A percentile compares a stretch with the other conserved stretches of the same genome.
phyloP scores from a whole-genome alignment of 495 filamentous ascomycete species.

The Neurospora sp. region DNA sequence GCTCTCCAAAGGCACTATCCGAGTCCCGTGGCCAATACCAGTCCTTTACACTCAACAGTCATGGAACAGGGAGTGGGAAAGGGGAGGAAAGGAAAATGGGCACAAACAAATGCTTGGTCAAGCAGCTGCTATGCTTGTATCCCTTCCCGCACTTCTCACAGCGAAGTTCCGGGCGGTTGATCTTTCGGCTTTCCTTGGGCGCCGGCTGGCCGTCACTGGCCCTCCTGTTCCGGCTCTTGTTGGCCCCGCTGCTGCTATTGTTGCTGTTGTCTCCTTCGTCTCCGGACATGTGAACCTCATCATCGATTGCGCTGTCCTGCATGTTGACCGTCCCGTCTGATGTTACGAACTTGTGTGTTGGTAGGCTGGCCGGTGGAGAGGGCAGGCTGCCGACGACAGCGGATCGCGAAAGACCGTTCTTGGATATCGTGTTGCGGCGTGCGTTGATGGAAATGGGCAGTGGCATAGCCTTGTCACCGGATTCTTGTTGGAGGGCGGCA shows the following conservation, averaged over 20 bases:
- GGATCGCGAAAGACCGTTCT: conserved; percentile 29
- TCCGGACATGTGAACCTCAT: conserved; percentile 45
- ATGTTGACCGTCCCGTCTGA: conserved; percentile 28
- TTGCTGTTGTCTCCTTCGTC: conserved; percentile 47
- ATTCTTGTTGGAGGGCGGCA: conserved; percentile 55
- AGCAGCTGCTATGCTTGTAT: conserved; percentile 99
- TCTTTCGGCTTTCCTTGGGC: conserved; percentile 64
- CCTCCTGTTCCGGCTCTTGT: conserved; percentile 63
- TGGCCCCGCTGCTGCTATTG: conserved; percentile 50
- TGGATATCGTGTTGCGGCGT: conserved; percentile 44
- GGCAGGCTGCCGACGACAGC: conserved; percentile 45
- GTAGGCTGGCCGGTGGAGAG: conserved; percentile 42
- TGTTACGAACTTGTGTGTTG: conserved; percentile 32
- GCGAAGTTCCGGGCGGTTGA: conserved; percentile 70
- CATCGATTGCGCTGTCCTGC: conserved; percentile 49
- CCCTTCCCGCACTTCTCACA: conserved; percentile 99
- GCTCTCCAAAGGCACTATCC: conserved; percentile 14
- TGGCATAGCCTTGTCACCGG: conserved; percentile 42
- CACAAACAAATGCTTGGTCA: conserved; percentile 99
- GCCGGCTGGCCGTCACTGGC: conserved; percentile 80
- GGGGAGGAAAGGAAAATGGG: conserved; percentile 42
- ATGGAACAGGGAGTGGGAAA: conserved; percentile 28
- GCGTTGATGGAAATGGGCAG: conserved; percentile 38
- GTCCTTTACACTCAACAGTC: conserved; percentile 14
- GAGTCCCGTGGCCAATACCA: conserved; percentile 10